Conservation (phyloP, 192 early-diverging fungal species). For the Coemansia sp. region DNA sequence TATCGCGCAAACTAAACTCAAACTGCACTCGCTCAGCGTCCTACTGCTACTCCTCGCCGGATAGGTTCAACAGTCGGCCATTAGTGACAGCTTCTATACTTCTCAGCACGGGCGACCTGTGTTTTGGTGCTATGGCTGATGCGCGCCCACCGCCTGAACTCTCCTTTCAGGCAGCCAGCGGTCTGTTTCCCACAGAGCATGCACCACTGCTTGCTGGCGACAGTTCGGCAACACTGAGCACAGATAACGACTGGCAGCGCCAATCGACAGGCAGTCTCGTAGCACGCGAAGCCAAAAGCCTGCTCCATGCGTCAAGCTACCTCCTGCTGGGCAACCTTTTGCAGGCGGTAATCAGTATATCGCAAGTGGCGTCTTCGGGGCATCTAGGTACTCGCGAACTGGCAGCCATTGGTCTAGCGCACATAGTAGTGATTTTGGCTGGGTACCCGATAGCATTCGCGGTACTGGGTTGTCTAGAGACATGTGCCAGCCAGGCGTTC, state of each 20-base stretch:
- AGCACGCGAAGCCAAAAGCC: conserved; percentile 18
- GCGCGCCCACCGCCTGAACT: neutral
- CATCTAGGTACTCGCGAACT: conserved; percentile 67
- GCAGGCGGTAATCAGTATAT: conserved; percentile 66
- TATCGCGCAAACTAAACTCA: neutral
- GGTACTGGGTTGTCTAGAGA: conserved; percentile 75
- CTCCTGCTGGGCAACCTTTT: conserved; percentile 62
- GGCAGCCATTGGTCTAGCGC: conserved; percentile 68
- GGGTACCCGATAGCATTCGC: conserved; percentile 74
- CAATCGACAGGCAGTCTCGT: conserved; percentile 16
- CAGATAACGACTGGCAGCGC: neutral
- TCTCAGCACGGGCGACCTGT: neutral
- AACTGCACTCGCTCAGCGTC: neutral
- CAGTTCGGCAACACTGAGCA: conserved; percentile 10
- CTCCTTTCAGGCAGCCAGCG: neutral
- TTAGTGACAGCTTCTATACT: neutral
- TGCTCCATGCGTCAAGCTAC: conserved; percentile 45
- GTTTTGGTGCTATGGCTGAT: neutral
- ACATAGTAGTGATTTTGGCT: conserved; percentile 74
- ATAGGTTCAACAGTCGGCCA: neutral
- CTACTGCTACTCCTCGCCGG: neutral
- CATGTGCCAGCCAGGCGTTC: conserved; percentile 72
- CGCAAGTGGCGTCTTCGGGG: conserved; percentile 67
- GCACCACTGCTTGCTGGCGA: conserved; percentile 22
- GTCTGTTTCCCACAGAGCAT: conserved; percentile 8